Evolutionary conservation across 1,284 basidiomycete genomes (phyloP), one percentile per base, ranked within the genome.

Genomic region (Xanthoconium separans): DNA sequence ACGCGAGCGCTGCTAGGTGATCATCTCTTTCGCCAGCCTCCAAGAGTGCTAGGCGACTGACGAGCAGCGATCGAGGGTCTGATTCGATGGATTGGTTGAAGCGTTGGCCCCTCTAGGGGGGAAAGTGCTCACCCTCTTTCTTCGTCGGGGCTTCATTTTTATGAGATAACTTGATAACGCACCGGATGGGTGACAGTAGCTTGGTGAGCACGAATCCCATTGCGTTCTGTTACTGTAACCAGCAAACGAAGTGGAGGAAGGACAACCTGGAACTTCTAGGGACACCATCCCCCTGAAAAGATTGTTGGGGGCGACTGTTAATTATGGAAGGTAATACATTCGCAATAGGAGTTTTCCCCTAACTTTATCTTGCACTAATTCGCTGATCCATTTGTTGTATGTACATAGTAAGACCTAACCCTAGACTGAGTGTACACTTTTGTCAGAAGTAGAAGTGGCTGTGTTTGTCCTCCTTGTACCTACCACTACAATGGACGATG

Each of bases 401-500:
- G n/a, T 22, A 27, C 6, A 27, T 27, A 5, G 27, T 27, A 27
- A 33, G 13, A 33, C 31, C 31, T 33, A 33, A 33, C 31, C 31
- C 31, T 33, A 13, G 31, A 12, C 31, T 33, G 31, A 10, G 31
- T 33, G 31, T 33, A 33, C 11, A 33, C 31, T 33, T 33, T 33
- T 4, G 31, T 27, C 4, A n/a, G 7, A 2, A 5, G 6, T 27
- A 27, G 22, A 22, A 22, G 27, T 27, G 27, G 27, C 27, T 27
- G 27, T 27, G 27, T 27, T 8, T 36, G 34, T 16, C 34, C 16
- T 16, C 7, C 34, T 36, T 15, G 16, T 9, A 12, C 3, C 30
- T 12, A 34, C 33, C 33, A 11, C 16, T 36, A 30, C 18, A 3
- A 65, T 65, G 66, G 66, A 65, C 6, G 66, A 69, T 18, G 64